Percentiles rank a stretch among this genome's conserved stretches.
Conservation (phyloP, 1,284 basidiomycete genomes). For the Mycosarcoma mackinlayi region DNA sequence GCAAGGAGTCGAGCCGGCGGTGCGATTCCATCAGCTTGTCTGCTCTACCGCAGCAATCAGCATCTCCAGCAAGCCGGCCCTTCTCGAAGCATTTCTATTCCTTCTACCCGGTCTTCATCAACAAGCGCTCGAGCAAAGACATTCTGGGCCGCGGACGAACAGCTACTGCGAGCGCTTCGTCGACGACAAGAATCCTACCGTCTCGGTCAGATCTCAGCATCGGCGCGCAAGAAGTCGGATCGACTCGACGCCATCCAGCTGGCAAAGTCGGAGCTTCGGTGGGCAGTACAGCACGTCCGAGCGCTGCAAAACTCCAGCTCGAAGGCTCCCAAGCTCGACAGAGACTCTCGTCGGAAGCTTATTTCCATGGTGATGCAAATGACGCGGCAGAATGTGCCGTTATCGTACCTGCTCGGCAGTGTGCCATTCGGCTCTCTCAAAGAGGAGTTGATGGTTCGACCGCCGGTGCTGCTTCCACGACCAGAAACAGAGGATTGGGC, state of each 20-base stretch:
- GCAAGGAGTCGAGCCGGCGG: neutral
- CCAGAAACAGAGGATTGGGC: slow-evolving; percentile 49
- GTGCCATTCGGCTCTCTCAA: slow-evolving; percentile 31
- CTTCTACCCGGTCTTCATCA: neutral
- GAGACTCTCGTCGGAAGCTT: slow-evolving; percentile 18
- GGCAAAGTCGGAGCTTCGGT: slow-evolving; percentile 34
- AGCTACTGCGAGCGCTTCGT: slow-evolving; percentile 16
- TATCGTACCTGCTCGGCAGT: slow-evolving; percentile 38
- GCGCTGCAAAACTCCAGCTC: slow-evolving; percentile 2
- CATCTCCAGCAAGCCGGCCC: neutral
- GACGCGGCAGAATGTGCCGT: slow-evolving; percentile 24
- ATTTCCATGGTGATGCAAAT: slow-evolving; percentile 22
- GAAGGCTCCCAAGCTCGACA: neutral
- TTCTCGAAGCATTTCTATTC: no score
- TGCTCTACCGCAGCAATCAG: neutral
- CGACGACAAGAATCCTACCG: slow-evolving; percentile 33
- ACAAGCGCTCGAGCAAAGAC: neutral
- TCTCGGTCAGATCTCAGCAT: slow-evolving; percentile 1
- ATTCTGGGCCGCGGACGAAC: slow-evolving; percentile 28
- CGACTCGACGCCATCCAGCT: slow-evolving; percentile 20
- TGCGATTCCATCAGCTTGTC: neutral
- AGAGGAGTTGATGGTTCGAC: slow-evolving; percentile 25
- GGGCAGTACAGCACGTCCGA: slow-evolving; percentile 35
- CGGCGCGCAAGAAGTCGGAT: slow-evolving; percentile 23
- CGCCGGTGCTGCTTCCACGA: slow-evolving; percentile 29